Percentiles rank a stretch among this genome's conserved stretches.
phyloP scores from a whole-genome alignment of 2,329 filamentous ascomycete genomes.

The Rhinocladiella similis region DNA sequence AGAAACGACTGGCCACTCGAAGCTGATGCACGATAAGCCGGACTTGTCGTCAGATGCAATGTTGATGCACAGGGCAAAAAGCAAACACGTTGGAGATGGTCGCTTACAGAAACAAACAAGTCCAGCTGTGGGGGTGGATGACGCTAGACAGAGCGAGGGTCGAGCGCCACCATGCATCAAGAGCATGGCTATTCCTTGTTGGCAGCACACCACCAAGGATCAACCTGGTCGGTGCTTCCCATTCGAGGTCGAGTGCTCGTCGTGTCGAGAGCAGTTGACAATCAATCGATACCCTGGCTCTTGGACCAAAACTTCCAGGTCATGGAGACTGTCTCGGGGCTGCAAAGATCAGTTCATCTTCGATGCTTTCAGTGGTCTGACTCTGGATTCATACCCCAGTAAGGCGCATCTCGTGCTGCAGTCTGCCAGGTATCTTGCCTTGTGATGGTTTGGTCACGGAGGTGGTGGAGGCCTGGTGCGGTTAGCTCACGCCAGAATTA shows the following conservation, averaged over 20 bases:
- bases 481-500: too few relatives aligned
- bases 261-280: background rate
- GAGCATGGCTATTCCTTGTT: conserved; percentile 1
- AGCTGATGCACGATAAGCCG: background rate
- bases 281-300: background rate
- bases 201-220: background rate
- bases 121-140: conserved; percentile 11
- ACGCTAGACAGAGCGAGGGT: conserved; percentile 7
- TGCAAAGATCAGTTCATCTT: background rate
- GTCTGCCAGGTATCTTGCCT: background rate
- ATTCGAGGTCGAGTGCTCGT: background rate
- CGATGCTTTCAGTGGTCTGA: conserved; percentile 1
- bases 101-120: conserved; percentile 5
- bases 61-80: background rate
- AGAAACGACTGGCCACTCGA: background rate
- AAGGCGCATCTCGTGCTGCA: background rate
- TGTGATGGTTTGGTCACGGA: background rate
- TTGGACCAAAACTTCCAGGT: background rate
- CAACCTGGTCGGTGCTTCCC: background rate
- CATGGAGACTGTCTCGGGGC: background rate
- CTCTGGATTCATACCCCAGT: background rate
- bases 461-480: background rate
- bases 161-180: conserved; percentile 11
- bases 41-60: background rate
- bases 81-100: background rate